These are phyloP conservation scores for Thelonectria rubi DNA, from an alignment of 2,329 filamentous ascomycete species.

Conservation along the genomic window DNA sequence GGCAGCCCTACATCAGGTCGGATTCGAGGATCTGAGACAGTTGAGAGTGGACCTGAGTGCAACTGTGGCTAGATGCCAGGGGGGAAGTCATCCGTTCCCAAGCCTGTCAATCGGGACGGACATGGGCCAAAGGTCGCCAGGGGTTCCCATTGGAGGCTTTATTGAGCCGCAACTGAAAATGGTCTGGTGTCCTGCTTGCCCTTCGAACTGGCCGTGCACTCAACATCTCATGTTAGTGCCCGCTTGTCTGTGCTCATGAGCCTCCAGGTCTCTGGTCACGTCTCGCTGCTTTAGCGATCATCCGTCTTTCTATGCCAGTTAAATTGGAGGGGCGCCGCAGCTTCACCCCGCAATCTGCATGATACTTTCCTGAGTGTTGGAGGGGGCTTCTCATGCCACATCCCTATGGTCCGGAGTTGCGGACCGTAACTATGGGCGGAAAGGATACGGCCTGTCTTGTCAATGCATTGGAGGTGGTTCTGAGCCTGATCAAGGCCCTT, in stretches of 20 bases:
- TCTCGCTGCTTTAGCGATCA: slow-evolving; percentile 5
- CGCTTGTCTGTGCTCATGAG: not conserved
- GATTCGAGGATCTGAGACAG: slow-evolving; percentile 10
- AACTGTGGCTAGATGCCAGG: slow-evolving; percentile 23
- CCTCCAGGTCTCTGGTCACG: not conserved
- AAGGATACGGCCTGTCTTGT: not conserved
- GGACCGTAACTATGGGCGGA: not conserved
- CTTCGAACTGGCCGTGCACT: not conserved
- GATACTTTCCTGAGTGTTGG: not conserved
- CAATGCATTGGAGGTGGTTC: not conserved
- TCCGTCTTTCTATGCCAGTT: slow-evolving; percentile 1
- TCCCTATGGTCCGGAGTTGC: not conserved
- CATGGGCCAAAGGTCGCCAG: not conserved
- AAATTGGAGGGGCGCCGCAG: slow-evolving; percentile 10
- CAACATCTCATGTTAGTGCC: not conserved
- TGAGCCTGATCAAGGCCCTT: too few species aligned
- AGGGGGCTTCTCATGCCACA: slow-evolving; percentile 2
- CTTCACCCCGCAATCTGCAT: slow-evolving; percentile 18
- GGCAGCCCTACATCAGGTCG: slow-evolving; percentile 1
- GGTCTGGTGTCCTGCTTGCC: slow-evolving; percentile 1
- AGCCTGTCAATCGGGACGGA: slow-evolving; percentile 4
- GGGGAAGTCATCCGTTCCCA: slow-evolving; percentile 23
- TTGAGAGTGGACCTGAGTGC: not conserved
- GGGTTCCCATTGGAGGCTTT: slow-evolving; percentile 28
- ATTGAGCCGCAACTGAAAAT: slow-evolving; percentile 7